phyloP scores from a whole-genome alignment of 2,329 filamentous ascomycete genomes.

The Aspergillus ochraceus region DNA sequence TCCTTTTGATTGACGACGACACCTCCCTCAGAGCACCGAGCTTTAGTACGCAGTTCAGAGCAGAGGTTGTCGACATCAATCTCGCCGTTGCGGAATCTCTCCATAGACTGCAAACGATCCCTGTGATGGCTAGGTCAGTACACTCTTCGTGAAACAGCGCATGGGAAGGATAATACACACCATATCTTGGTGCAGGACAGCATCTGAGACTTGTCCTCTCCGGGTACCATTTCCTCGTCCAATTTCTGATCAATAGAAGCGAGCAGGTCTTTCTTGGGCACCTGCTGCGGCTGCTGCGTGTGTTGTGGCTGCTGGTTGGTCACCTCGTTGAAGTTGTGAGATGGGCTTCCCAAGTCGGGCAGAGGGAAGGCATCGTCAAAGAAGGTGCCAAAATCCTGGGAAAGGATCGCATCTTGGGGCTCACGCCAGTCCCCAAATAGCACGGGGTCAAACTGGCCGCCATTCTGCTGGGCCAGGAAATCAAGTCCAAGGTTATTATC shows the following conservation, averaged over 20 bases:
- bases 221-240: conserved; percentile 67
- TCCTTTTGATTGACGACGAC: conserved; percentile 87
- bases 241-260: conserved; percentile 71
- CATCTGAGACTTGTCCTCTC: conserved; percentile 61
- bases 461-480: conserved; percentile 77
- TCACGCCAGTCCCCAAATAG: conserved; percentile 93
- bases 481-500: conserved; percentile 46
- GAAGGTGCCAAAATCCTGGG: conserved; percentile 70
- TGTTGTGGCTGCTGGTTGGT: conserved; percentile 22
- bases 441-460: conserved; percentile 84
- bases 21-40: conserved; percentile 85
- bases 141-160: not conserved
- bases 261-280: conserved; percentile 68
- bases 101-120: conserved; percentile 85
- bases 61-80: conserved; percentile 93
- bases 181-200: conserved; percentile 90
- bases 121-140: conserved; percentile 56
- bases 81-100: conserved; percentile 84
- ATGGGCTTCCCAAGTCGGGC: conserved; percentile 75
- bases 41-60: conserved; percentile 90
- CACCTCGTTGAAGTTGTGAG: conserved; percentile 58
- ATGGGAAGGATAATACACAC: conserved; percentile 55
- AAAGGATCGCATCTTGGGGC: conserved; percentile 76
- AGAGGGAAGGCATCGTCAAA: conserved; percentile 76
- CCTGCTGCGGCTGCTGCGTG: conserved; percentile 23